Base-by-base conservation (phyloP, 306 rosid genomes). In the Hylodesmum podocarpum region DNA sequence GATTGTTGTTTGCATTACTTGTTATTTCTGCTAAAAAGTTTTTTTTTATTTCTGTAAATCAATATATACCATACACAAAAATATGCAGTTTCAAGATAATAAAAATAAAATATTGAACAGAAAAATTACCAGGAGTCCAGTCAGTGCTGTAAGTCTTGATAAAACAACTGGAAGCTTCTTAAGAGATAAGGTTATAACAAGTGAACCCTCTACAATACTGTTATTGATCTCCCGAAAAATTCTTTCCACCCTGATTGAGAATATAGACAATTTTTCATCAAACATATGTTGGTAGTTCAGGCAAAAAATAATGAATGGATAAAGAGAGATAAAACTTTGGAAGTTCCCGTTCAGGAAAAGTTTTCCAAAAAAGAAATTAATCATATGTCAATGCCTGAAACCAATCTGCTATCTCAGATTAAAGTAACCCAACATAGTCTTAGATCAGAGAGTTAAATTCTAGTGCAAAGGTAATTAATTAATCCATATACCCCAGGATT, bases 121-220 rank as follows among this genome's bases (percentile, higher is more conserved):
- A 71, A 78, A 51, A 73, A 16, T 55, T 92, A 95, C 98, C 96
- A 95, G 86, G 72, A 95, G 97, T 82, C 98, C 98, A 43, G 97
- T 90, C 82, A 95, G 82, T 49, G 98, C 98, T 0, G 96, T 89
- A 62, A 95, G 88, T 88, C 88, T 95, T 63, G 89, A 82, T 67
- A 95, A 81, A 66, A 90, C 98, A 68, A 87, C 55, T 0, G 93
- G 90, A 78, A 95, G 94, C 87, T 87, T 89, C 85, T 80, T 70
- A 24, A 95, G 97, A 1, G 44, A 6, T 76, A 95, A 80, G 37
- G 97, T 92, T 83, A 92, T 8, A 72, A 90, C 88, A 74, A 95
- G 92, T 10, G 97, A 92, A 70, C 80, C 86, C 75, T 84, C 85
- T 66, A 0, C 37, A 65, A 95, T 92, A 84, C 98, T 95, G 84